A percentile compares a stretch with the other conserved stretches of the same genome.
phyloP scores from a whole-genome alignment of 371 early-diverging fungal genomes.

The Nematocida minor region DNA sequence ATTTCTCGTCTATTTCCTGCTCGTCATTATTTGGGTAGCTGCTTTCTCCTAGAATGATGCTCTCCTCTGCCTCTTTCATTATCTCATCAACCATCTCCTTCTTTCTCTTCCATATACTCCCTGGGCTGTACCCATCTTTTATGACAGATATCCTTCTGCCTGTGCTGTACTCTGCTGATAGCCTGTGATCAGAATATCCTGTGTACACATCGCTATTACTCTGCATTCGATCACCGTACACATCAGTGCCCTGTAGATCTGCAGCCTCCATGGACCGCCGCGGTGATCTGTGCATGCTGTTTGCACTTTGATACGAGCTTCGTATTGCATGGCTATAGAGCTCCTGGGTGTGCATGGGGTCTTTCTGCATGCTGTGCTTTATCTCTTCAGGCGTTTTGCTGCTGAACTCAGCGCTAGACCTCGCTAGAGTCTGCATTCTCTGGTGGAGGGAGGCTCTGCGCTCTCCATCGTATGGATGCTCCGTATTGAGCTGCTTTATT shows the following conservation, averaged over 20 bases:
- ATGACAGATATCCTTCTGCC: background rate
- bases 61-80: conserved; percentile 50
- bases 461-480: background rate
- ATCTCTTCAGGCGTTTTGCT: too few relatives aligned
- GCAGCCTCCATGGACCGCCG: too few relatives aligned
- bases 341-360: too few relatives aligned
- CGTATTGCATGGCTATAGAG: too few relatives aligned
- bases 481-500: conserved; percentile 51
- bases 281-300: too few relatives aligned
- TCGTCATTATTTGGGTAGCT: too few relatives aligned
- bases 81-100: conserved; percentile 41
- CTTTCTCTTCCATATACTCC: conserved; percentile 38
- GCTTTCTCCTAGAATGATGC: conserved; percentile 32
- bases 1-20: background rate
- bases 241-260: too few relatives aligned
- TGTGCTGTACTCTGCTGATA: too few relatives aligned
- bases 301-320: background rate
- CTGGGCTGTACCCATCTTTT: conserved; percentile 14
- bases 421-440: background rate
- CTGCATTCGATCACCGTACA: too few relatives aligned
- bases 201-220: too few relatives aligned
- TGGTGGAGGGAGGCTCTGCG: background rate
- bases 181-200: too few relatives aligned
- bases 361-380: too few relatives aligned
- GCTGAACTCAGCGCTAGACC: background rate